Evolutionary conservation across 129 eudicot genomes (phyloP).

Genomic region (Silybum marianum): DNA sequence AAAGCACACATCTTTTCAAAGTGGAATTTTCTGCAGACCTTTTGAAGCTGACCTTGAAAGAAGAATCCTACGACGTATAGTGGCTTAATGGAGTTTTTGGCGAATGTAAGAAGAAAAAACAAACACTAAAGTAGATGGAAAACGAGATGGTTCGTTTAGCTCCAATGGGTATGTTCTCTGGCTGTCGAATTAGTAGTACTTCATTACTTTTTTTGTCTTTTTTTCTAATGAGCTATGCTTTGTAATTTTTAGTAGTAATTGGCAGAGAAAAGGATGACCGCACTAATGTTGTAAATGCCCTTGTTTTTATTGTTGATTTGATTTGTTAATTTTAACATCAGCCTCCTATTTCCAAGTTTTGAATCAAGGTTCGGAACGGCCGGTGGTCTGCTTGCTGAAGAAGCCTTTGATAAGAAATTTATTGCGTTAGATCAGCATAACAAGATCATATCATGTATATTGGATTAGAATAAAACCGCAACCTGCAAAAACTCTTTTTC

Average conservation of each 20-base stretch:
- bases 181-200: too few relatives aligned
- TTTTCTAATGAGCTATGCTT: too few relatives aligned
- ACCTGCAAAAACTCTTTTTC: too few relatives aligned
- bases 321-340: background rate
- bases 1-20: constrained; percentile 50
- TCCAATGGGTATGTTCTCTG: too few relatives aligned
- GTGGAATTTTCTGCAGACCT: constrained; percentile 43
- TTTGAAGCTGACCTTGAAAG: background rate
- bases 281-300: constrained; percentile 41
- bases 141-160: too few relatives aligned
- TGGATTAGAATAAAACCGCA: background rate
- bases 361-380: constrained; percentile 54
- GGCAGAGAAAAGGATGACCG: too few relatives aligned
- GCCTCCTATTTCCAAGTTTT: too few relatives aligned
- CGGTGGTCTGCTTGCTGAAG: constrained; percentile 48
- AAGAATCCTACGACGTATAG: background rate
- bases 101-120: too few relatives aligned
- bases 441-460: constrained; percentile 38
- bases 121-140: too few relatives aligned
- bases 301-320: background rate
- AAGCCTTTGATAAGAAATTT: constrained; percentile 59
- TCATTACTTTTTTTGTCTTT: too few relatives aligned
- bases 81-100: too few relatives aligned
- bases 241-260: too few relatives aligned
- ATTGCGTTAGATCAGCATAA: constrained; percentile 28